Evolutionary conservation across 768 basidiomycete genomes (phyloP).

Genomic region (Hemileccinum rubropunctum): DNA sequence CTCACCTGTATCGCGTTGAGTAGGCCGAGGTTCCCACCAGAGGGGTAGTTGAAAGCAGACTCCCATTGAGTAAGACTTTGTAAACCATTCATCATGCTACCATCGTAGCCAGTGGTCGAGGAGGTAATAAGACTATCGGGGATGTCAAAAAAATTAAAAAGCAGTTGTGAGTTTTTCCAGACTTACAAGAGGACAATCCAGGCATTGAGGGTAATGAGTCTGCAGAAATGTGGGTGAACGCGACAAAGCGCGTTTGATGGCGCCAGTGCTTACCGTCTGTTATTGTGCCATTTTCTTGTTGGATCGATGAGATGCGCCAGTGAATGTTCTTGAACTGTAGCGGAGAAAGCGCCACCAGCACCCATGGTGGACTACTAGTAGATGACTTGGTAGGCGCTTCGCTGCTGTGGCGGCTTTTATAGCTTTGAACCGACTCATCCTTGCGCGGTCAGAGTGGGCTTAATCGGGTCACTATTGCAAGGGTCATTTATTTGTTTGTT

Average conservation of each 20-base stretch:
- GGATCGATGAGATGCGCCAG: slow-evolving; percentile 61
- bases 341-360: slow-evolving; percentile 43
- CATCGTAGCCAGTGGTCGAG: slow-evolving; percentile 73
- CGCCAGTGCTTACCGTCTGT: slow-evolving; percentile 48
- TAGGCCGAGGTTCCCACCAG: slow-evolving; percentile 56
- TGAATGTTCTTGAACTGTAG: slow-evolving; percentile 30
- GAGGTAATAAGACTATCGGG: slow-evolving; percentile 62
- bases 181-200: slow-evolving; percentile 69
- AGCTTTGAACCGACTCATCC: too few species aligned
- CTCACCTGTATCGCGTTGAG: slow-evolving; percentile 71
- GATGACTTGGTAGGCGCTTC: too few species aligned
- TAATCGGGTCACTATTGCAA: too few species aligned
- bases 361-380: slow-evolving; percentile 51
- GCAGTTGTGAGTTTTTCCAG: not conserved
- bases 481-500: too few species aligned
- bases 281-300: slow-evolving; percentile 72
- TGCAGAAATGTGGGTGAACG: slow-evolving; percentile 19
- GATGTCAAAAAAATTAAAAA: not conserved
- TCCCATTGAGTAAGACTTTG: slow-evolving; percentile 71
- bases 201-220: slow-evolving; percentile 59
- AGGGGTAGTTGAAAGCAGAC: slow-evolving; percentile 54
- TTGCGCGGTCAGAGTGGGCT: too few species aligned
- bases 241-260: not conserved
- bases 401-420: too few species aligned
- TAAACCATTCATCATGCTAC: slow-evolving; percentile 77